Evolutionary conservation across 2,329 filamentous ascomycete genomes (phyloP), one percentile per base, ranked within the genome.

Genomic region (Ophiobolus disseminans): DNA sequence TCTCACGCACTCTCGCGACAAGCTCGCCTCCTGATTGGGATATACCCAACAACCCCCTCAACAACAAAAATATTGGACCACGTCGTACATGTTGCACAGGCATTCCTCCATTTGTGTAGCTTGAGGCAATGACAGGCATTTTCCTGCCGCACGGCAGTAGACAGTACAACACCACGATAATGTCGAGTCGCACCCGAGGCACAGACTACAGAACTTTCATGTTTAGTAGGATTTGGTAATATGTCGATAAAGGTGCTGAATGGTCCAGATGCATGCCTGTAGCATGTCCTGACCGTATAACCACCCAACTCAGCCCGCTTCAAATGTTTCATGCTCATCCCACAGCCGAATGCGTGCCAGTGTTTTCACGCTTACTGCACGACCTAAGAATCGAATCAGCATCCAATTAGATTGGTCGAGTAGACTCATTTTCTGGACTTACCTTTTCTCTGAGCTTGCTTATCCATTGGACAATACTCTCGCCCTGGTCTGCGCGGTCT

Each of bases 401-500:
- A n/a, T n/a, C n/a, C n/a, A 37, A 46, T 45, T 53, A 50, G 46
- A 22, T 44, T 22, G 40, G 20, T 21, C 4, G 11, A n/a, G n/a
- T n/a, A n/a, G n/a, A n/a, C n/a, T n/a, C n/a, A n/a, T n/a, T n/a
- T n/a, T n/a, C 45, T 20, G 32, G 45, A 67, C 80, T 76, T 74
- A 97, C 94, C 90, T 97, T 99, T 81, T 97, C 94, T 75, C 93
- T 84, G 75, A 99, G 76, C 66, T 85, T 86, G 47, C 91, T 91
- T 80, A 97, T 87, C 87, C 91, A 99, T 76, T 97, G 93, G 64
- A 88, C 87, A 68, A 94, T 87, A 71, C 92, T 96, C 76, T 96
- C 87, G 40, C 91, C 88, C 77, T 97, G 91, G 72, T 99, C 94
- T 45, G 93, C 91, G 59, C 93, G 82, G 75, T 99, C 94, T 75